These are phyloP conservation scores for Teunomyces atbi DNA, from an alignment of 805 yeast species.

Conservation along the genomic window DNA sequence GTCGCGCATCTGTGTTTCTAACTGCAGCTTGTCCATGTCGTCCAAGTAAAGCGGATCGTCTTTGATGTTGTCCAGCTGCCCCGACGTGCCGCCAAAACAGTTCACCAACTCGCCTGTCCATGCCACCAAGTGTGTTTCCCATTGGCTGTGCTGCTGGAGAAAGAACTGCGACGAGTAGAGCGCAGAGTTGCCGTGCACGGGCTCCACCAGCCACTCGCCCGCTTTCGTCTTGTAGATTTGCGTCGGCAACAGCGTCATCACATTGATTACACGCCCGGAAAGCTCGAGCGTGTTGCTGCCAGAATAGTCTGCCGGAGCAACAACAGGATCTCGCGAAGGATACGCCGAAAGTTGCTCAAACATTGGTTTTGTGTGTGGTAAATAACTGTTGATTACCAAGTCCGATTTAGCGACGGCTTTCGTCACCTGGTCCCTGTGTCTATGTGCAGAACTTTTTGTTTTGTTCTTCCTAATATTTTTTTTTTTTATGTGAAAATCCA, in stretches of 20 bases:
- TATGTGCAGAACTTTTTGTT: neutral
- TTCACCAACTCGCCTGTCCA: conserved; percentile 90
- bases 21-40: conserved; percentile 50
- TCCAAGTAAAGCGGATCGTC: conserved; percentile 60
- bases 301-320: conserved; percentile 30
- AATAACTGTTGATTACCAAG: no score
- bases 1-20: conserved; percentile 47
- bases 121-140: conserved; percentile 87
- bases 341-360: conserved; percentile 19
- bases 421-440: neutral
- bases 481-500: conserved; percentile 23
- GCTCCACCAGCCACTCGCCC: conserved; percentile 54
- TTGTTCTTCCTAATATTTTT: conserved; percentile 16
- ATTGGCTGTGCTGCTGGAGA: conserved; percentile 61
- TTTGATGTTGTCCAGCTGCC: conserved; percentile 32
- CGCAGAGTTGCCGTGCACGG: conserved; percentile 81
- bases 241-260: conserved; percentile 66
- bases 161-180: conserved; percentile 71
- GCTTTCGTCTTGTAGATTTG: conserved; percentile 48
- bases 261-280: conserved; percentile 68
- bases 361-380: no score
- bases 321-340: conserved; percentile 16
- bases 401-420: no score
- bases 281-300: conserved; percentile 32
- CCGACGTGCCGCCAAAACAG: conserved; percentile 16